Conservation (phyloP, 345 rosid species). For the Rhodomyrtus tomentosa region DNA sequence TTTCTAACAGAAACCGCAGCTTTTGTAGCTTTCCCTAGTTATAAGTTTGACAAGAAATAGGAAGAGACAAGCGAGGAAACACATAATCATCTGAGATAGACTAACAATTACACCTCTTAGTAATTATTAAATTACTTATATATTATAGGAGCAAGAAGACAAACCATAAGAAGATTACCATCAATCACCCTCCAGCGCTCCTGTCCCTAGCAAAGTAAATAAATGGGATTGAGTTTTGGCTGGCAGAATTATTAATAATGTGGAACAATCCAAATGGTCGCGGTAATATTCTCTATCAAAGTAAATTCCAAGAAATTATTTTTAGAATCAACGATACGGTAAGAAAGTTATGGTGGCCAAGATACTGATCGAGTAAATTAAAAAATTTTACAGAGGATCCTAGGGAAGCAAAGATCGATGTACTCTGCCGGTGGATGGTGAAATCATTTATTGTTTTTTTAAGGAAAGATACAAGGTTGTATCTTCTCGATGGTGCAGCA, state of each 20-base stretch:
- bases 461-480: neutral
- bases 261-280: neutral
- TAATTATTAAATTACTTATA: neutral
- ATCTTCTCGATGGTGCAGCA: neutral
- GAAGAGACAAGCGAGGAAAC: neutral
- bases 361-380: neutral
- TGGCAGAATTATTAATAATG: neutral
- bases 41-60: neutral
- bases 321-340: neutral
- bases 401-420: neutral
- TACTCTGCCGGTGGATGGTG: neutral
- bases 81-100: neutral
- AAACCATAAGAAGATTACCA: neutral
- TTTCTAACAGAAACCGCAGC: neutral
- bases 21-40: neutral
- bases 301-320: neutral
- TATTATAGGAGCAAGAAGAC: neutral
- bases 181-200: neutral
- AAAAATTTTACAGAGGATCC: neutral
- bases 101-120: neutral
- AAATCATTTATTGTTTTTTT: neutral
- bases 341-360: neutral
- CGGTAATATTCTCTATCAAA: neutral
- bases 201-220: neutral
- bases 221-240: neutral